These are phyloP conservation scores for Suillus alpinus DNA, from an alignment of 768 basidiomycete species.

Conservation along the genomic window DNA sequence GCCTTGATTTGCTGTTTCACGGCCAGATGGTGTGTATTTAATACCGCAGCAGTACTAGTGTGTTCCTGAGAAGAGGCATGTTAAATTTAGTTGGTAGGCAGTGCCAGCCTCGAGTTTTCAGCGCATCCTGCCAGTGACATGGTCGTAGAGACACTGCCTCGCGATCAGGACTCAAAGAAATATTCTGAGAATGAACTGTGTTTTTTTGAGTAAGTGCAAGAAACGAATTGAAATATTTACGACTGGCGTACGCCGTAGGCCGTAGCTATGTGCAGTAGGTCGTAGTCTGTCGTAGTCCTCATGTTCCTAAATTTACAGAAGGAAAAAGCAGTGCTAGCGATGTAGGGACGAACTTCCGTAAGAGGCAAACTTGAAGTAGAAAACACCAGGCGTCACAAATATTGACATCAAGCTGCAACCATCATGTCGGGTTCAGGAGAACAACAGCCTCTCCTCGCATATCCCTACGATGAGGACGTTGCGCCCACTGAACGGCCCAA, in stretches of 20 bases:
- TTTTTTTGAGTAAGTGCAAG: not conserved
- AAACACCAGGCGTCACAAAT: not conserved
- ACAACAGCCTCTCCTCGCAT: slow-evolving; percentile 44
- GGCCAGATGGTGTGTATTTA: not conserved
- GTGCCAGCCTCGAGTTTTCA: slow-evolving; percentile 9
- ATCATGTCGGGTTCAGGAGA: slow-evolving; percentile 41
- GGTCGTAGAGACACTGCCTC: not conserved
- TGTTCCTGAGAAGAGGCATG: not conserved
- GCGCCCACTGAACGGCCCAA: slow-evolving; percentile 6
- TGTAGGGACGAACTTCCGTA: not conserved
- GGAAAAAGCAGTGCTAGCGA: not conserved
- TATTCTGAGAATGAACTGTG: not conserved
- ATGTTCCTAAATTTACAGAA: not conserved
- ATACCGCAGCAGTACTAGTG: not conserved
- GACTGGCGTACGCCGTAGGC: not conserved
- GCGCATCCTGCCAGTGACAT: not conserved
- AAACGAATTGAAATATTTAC: not conserved
- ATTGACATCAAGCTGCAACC: slow-evolving; percentile 12
- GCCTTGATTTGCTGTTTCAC: not conserved
- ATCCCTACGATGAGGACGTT: slow-evolving; percentile 19
- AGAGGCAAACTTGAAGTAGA: not conserved
- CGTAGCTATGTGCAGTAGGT: too few relatives aligned
- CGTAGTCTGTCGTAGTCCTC: not conserved
- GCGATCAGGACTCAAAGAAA: not conserved
- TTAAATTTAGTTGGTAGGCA: slow-evolving; percentile 6